Conservation (phyloP, 257 asterid genomes). For the Fraxinus pennsylvanica region DNA sequence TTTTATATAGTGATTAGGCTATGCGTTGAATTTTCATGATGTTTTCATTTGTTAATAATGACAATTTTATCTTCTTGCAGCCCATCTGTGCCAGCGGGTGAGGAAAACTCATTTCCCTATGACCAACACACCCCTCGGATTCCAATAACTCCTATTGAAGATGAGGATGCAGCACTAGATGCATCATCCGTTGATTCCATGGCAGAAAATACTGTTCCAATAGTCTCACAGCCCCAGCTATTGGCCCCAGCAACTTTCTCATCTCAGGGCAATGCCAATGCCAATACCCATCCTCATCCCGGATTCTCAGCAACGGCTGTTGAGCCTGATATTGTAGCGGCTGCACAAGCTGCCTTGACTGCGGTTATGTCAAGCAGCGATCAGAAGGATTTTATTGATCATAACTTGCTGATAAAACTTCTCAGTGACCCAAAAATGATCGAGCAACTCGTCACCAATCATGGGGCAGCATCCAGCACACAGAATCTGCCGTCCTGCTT, state of each 20-base stretch:
- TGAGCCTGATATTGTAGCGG: conserved; percentile 38
- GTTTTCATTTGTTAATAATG: neutral
- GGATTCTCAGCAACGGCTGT: conserved; percentile 18
- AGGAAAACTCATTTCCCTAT: conserved; percentile 25
- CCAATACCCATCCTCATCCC: no score
- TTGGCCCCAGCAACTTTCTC: conserved; percentile 24
- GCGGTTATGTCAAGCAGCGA: conserved; percentile 29
- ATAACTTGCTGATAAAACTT: conserved; percentile 47
- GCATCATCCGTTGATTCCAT: conserved; percentile 21
- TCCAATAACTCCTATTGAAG: conserved; percentile 67
- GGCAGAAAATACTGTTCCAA: conserved; percentile 11
- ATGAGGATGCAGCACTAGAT: conserved; percentile 43
- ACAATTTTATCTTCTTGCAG: conserved; percentile 31
- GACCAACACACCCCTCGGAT: conserved; percentile 43
- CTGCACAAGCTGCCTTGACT: conserved; percentile 42
- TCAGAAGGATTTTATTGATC: conserved; percentile 45
- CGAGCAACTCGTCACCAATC: conserved; percentile 43
- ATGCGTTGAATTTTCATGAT: neutral
- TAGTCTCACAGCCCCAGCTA: conserved; percentile 25
- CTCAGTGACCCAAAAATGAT: conserved; percentile 55
- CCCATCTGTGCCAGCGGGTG: conserved; percentile 35
- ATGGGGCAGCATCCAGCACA: conserved; percentile 21
- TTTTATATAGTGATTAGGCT: conserved; percentile 1
- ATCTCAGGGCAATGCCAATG: conserved; percentile 12
- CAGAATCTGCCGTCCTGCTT: conserved; percentile 19